Percentiles rank a stretch among this genome's conserved stretches.
Evolutionary conservation across 352 stramenopile genomes (phyloP).

Genomic region (Pythium phragmiticola): DNA sequence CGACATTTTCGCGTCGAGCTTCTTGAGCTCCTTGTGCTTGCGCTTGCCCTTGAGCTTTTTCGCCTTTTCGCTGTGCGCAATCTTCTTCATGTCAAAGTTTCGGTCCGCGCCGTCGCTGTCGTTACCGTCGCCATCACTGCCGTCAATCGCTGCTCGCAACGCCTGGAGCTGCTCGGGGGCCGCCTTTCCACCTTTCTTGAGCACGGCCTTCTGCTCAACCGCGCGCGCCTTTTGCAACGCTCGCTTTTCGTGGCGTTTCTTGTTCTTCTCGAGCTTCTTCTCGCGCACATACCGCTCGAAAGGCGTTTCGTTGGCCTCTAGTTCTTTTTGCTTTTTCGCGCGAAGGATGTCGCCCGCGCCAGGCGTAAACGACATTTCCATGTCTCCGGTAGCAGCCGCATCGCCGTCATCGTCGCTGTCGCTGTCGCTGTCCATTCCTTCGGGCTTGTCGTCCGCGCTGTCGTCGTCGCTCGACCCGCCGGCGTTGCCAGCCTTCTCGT

Average conservation of each 20-base stretch:
- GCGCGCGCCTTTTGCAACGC: conserved; percentile 54
- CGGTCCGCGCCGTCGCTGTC: conserved; percentile 46
- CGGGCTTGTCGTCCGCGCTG: conserved; percentile 28
- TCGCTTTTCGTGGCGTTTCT: conserved; percentile 80
- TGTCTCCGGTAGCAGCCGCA: conserved; percentile 40
- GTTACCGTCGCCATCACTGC: conserved; percentile 34
- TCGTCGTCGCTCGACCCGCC: conserved; percentile 31
- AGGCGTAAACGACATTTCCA: conserved; percentile 84
- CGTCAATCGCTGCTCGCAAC: conserved; percentile 59
- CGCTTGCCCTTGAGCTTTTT: conserved; percentile 79
- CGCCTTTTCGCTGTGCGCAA: conserved; percentile 65
- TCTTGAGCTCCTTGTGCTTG: conserved; percentile 74
- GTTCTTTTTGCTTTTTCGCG: conserved; percentile 73
- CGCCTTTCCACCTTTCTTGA: conserved; percentile 60
- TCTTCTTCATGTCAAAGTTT: conserved; percentile 88
- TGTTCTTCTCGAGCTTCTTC: conserved; percentile 87
- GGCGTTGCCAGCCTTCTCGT: conserved; percentile 7
- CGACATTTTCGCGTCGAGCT: conserved; percentile 57
- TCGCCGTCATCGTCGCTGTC: conserved; percentile 23
- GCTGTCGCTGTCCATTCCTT: conserved; percentile 24
- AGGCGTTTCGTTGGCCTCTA: conserved; percentile 77
- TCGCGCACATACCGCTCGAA: conserved; percentile 83
- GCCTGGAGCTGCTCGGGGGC: conserved; percentile 45
- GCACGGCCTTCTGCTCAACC: conserved; percentile 60
- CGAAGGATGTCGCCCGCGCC: conserved; percentile 66